A percentile compares a stretch with the other conserved stretches of the same genome.
Evolutionary conservation across 2,329 filamentous ascomycete genomes (phyloP).

Genomic region (Aspergillus tubingensis): DNA sequence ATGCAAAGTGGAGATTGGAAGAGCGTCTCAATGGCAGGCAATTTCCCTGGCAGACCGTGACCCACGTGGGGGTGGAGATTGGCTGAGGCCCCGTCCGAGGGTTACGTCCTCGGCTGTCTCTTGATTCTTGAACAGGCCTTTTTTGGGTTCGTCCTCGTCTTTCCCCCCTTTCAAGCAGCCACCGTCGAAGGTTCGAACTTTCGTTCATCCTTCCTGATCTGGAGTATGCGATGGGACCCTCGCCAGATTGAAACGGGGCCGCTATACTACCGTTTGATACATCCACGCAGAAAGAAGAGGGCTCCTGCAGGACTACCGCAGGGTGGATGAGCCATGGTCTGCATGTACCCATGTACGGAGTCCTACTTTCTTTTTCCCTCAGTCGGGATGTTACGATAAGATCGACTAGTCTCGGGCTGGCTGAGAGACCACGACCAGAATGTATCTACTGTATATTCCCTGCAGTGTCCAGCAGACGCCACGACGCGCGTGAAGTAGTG

Average conservation of each 20-base stretch:
- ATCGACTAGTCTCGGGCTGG: not conserved
- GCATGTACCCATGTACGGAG: not conserved
- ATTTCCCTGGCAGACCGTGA: constrained; percentile 20
- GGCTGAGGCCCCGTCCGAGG: constrained; percentile 12
- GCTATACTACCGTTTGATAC: not conserved
- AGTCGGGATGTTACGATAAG: not conserved
- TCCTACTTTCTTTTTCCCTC: not conserved
- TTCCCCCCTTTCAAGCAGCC: no score
- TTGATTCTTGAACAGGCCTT: not conserved
- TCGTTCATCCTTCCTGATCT: not conserved
- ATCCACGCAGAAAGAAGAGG: not conserved
- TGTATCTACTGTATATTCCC: not conserved
- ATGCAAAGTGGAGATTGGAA: not conserved
- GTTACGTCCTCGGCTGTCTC: constrained; percentile 10
- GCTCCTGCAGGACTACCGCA: constrained; percentile 4
- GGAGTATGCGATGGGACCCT: not conserved
- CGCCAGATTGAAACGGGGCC: not conserved
- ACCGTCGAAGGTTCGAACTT: not conserved
- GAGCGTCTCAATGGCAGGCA: not conserved
- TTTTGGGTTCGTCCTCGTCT: no score
- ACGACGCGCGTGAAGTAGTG: no score
- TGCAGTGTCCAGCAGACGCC: not conserved
- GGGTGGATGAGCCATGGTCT: not conserved
- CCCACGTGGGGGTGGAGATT: constrained; percentile 26
- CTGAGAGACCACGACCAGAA: not conserved